Base-by-base conservation (phyloP, 2,329 filamentous ascomycete genomes). In the Nemania sp. region DNA sequence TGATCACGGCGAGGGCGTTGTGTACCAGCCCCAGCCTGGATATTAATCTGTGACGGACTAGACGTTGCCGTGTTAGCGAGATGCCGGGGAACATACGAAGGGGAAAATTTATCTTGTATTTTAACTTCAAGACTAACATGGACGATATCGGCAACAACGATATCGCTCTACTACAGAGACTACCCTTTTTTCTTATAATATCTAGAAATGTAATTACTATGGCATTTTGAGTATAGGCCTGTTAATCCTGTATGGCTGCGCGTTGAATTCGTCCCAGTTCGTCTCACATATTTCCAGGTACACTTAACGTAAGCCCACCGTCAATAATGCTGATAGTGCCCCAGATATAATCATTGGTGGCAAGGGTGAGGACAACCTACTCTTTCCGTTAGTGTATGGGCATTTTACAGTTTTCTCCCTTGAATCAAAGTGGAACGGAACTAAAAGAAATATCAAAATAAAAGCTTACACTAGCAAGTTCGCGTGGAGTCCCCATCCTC, bases 341-440 rank as follows among this genome's bases (percentile, higher is more conserved):
- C 73, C 73, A 76, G 5, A 77, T 60, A 43, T 69, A 76, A 2
- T 77, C 75, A 35, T 77, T 77, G 0, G 73, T 75, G 13, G 64
- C 76, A 13, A 77, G 70, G 22, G 63, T 74, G 20, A 77, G 65
- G 3, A 76, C 26, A 10, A 59, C 67, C 75, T 77, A 53, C 26
- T n/a, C n/a, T n/a, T n/a, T n/a, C n/a, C n/a, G n/a, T n/a, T n/a
- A n/a, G n/a, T n/a, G n/a, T n/a, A n/a, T n/a, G n/a, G n/a, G n/a
- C n/a, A n/a, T n/a, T n/a, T n/a, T n/a, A n/a, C n/a, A n/a, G n/a
- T n/a, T n/a, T n/a, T n/a, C n/a, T n/a, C n/a, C n/a, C n/a, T 26
- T 1, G 11, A 20, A 20, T n/a, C n/a, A n/a, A n/a, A 15, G 10
- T 18, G 11, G 20, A 11, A 13, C 29, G 13, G 27, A 22, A 24